Conservation (phyloP, 2,329 filamentous ascomycete species). For the Verticillium klebahnii region DNA sequence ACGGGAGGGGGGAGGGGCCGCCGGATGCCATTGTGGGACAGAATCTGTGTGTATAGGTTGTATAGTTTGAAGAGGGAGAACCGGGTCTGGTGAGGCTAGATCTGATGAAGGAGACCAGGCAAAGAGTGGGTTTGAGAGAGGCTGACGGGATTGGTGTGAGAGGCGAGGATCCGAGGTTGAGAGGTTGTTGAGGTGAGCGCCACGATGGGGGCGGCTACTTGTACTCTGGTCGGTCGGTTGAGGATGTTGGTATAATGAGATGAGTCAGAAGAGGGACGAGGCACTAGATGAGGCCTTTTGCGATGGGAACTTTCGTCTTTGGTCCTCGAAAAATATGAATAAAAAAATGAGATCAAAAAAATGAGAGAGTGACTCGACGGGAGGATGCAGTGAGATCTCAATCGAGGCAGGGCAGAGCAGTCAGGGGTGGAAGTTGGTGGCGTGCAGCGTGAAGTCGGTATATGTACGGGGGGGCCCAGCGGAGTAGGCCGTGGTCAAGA, state of each 20-base stretch:
- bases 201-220: background rate
- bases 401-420: background rate
- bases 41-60: background rate
- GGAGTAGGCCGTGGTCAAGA: background rate
- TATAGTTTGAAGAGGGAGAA: background rate
- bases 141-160: background rate
- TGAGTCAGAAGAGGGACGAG: background rate
- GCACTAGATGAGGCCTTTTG: background rate
- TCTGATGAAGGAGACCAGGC: background rate
- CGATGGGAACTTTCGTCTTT: background rate
- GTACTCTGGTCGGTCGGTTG: background rate
- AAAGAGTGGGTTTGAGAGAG: background rate
- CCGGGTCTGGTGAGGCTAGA: no score
- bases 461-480: background rate
- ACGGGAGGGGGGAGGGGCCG: conserved; percentile 29
- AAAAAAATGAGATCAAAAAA: no score
- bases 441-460: background rate
- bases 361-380: background rate
- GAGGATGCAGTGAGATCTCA: background rate
- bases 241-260: background rate
- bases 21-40: conserved; percentile 32
- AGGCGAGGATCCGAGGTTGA: background rate
- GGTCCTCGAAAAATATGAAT: background rate
- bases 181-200: background rate
- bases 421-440: background rate